Evolutionary conservation across 148 eudicot species (phyloP), one percentile per base, ranked within the genome.

Genomic region (Rhododendron henanense): DNA sequence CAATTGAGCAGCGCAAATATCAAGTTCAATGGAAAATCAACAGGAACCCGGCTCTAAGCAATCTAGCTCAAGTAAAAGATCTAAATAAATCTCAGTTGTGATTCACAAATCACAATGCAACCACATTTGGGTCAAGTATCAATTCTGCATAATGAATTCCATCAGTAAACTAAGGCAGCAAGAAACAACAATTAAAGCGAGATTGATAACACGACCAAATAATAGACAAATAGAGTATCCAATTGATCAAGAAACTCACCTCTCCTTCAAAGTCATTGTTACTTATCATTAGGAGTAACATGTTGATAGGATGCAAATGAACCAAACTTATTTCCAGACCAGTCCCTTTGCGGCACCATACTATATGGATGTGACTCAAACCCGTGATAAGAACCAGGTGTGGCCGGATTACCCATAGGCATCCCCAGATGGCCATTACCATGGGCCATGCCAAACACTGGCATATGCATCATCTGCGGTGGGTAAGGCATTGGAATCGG

Each of bases 301-400:
- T 85, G 89, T 67, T 84, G 89, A 84, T 84, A 86, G 15, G 85
- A 81, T 14, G 78, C 81, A 81, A 71, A 65, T 2, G 84, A 65
- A 14, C 88, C 90, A 15, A 75, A 81, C 53, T 86, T 87, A 85
- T 89, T 85, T 65, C 91, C 93, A 41, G 91, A 85, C 90, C 91
- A 91, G 75, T 90, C 93, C 61, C 90, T 88, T 83, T 90, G 93
- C 88, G 87, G 94, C 91, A 88, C 71, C 93, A 90, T 88, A 73
- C 81, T 83, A 57, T 87, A 86, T 23, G 85, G 83, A 67, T 87
- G 85, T 53, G 83, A 50, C 35, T 88, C 91, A 57, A 87, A 85
- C 35, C 93, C 91, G 25, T 83, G 86, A 84, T 82, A 89, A 44
- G 87, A 77, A 69, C 76, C 67, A 53, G 81, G 73, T 16, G 86